These are phyloP conservation scores for Diphasiastrum complanatum DNA, from an alignment of 83 land plant genomes.

Conservation along the genomic window DNA sequence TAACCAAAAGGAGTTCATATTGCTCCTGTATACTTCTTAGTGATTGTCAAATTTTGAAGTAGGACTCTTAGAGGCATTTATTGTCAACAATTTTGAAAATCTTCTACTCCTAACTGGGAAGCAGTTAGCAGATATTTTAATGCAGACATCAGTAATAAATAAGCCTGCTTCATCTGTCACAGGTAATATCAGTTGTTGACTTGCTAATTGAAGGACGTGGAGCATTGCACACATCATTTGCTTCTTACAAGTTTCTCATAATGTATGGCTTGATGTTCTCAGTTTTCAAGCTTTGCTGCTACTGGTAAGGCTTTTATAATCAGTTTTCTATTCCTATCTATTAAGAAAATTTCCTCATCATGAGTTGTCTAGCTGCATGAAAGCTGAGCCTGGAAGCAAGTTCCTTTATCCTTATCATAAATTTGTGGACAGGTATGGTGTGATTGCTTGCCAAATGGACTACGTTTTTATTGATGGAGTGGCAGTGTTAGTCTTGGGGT, in stretches of 20 bases:
- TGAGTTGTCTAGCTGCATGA: background rate
- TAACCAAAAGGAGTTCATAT: too few relatives aligned
- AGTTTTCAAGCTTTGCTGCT: conserved; percentile 4
- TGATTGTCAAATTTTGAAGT: too few relatives aligned
- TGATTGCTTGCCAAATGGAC: conserved; percentile 15
- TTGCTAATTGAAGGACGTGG: conserved; percentile 5
- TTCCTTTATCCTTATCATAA: too few relatives aligned
- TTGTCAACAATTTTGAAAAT: too few relatives aligned
- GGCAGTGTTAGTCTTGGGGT: conserved; percentile 3
- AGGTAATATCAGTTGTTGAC: conserved; percentile 11
- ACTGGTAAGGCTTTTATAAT: conserved; percentile 5
- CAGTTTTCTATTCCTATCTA: background rate
- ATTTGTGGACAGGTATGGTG: too few relatives aligned
- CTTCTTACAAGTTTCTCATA: conserved; percentile 12
- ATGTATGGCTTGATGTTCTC: conserved; percentile 14
- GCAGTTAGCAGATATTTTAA: too few relatives aligned
- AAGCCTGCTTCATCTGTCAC: too few relatives aligned
- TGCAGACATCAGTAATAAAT: too few relatives aligned
- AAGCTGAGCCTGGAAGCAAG: too few relatives aligned
- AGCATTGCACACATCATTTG: conserved; percentile 14
- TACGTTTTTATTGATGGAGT: conserved; percentile 16
- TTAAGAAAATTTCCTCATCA: background rate
- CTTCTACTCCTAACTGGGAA: too few relatives aligned
- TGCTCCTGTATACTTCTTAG: too few relatives aligned
- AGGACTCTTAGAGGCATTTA: too few relatives aligned